Evolutionary conservation across 2,329 filamentous ascomycete species (phyloP).

Genomic region (Pseudocercospora eumusae): DNA sequence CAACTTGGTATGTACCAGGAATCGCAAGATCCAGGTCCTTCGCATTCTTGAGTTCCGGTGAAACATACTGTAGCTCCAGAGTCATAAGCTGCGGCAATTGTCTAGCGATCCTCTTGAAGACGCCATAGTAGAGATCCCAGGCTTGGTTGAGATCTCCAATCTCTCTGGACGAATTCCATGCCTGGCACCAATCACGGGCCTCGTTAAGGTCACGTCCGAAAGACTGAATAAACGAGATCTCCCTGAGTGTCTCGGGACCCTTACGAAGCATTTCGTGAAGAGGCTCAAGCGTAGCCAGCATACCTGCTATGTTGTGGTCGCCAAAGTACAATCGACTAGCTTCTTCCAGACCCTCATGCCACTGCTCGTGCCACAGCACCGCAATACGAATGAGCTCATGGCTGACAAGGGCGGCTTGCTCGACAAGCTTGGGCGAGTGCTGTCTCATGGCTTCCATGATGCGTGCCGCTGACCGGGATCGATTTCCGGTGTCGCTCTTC

Average conservation of each 20-base stretch:
- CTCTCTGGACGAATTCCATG: constrained; percentile 85
- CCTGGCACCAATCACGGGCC: constrained; percentile 91
- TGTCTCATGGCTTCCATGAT: constrained; percentile 99
- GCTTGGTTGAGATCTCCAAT: constrained; percentile 95
- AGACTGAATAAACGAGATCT: constrained; percentile 96
- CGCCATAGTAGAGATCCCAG: constrained; percentile 98
- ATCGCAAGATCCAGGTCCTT: constrained; percentile 87
- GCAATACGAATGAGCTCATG: constrained; percentile 96
- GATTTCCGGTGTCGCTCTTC: constrained; percentile 85
- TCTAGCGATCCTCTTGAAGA: constrained; percentile 91
- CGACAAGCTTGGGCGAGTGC: constrained; percentile 87
- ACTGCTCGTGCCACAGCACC: constrained; percentile 97
- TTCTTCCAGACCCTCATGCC: constrained; percentile 97
- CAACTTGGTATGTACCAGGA: constrained; percentile 89
- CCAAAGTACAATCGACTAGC: constrained; percentile 96
- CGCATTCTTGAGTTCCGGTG: constrained; percentile 83
- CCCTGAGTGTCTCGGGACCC: constrained; percentile 87
- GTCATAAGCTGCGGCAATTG: constrained; percentile 91
- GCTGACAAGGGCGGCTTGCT: constrained; percentile 93
- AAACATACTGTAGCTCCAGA: constrained; percentile 94
- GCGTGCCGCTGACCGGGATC: constrained; percentile 82
- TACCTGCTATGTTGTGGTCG: constrained; percentile 94
- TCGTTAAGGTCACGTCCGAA: constrained; percentile 95
- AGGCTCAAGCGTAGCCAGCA: constrained; percentile 88
- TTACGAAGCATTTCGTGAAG: constrained; percentile 87